Evolutionary conservation across 2,329 filamentous ascomycete genomes (phyloP).

Genomic region (Trichothecium sympodiale): DNA sequence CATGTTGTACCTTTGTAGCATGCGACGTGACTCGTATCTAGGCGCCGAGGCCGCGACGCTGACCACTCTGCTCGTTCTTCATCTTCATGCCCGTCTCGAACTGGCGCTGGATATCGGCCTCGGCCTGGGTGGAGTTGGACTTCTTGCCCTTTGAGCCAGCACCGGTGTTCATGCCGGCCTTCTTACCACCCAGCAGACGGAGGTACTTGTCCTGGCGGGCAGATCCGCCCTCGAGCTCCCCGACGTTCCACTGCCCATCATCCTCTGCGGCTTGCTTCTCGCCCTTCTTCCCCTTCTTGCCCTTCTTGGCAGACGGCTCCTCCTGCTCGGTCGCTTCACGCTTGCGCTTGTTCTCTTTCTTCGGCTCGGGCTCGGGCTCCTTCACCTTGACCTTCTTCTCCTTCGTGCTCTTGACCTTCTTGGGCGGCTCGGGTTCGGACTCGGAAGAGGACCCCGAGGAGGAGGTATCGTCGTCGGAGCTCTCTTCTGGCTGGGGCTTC

Average conservation of each 20-base stretch:
- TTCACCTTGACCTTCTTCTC: constrained; percentile 14
- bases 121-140: constrained; percentile 26
- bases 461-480: too few relatives aligned
- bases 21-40: constrained; percentile 14
- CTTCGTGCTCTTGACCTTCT: constrained; percentile 8
- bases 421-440: constrained; percentile 8
- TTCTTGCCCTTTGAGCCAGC: constrained; percentile 7
- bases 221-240: constrained; percentile 36
- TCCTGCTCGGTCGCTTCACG: constrained; percentile 1
- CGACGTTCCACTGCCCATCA: constrained; percentile 41
- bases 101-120: constrained; percentile 44
- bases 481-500: constrained; percentile 6
- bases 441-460: neutral
- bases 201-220: constrained; percentile 45
- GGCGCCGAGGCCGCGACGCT: constrained; percentile 41
- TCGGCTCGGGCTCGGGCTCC: constrained; percentile 6
- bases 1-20: neutral
- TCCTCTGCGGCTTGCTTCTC: constrained; percentile 9
- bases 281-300: constrained; percentile 15
- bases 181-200: constrained; percentile 42
- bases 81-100: constrained; percentile 45
- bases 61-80: constrained; percentile 39
- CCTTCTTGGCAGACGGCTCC: constrained; percentile 10
- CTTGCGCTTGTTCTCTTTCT: constrained; percentile 8
- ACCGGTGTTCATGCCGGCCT: constrained; percentile 19